Percentiles rank a stretch among this genome's conserved stretches.
Evolutionary conservation across 768 basidiomycete genomes (phyloP).

Genomic region (Pilatotrama ljubarskyi): DNA sequence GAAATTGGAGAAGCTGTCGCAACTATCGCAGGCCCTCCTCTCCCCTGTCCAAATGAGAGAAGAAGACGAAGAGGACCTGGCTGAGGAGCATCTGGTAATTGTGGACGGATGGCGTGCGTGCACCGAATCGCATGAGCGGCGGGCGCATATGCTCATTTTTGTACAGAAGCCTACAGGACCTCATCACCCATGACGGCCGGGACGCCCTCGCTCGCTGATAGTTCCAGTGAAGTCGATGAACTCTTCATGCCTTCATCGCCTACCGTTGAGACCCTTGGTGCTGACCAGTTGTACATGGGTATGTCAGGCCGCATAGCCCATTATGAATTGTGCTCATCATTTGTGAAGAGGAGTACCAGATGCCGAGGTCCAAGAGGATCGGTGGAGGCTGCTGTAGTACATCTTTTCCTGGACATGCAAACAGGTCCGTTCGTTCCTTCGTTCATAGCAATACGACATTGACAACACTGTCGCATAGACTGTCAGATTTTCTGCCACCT

Average conservation of each 20-base stretch:
- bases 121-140: neutral
- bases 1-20: constrained; percentile 18
- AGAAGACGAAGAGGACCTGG: constrained; percentile 45
- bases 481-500: constrained; percentile 41
- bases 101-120: constrained; percentile 67
- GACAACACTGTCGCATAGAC: constrained; percentile 26
- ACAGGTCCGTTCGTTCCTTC: constrained; percentile 1
- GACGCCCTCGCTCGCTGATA: constrained; percentile 41
- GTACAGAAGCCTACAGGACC: constrained; percentile 19
- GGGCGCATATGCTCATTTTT: neutral
- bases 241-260: constrained; percentile 50
- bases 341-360: constrained; percentile 47
- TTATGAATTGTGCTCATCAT: neutral
- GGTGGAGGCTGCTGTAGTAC: constrained; percentile 34
- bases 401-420: constrained; percentile 5
- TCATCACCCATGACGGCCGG: constrained; percentile 22
- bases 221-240: constrained; percentile 51
- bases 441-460: no score
- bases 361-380: constrained; percentile 53
- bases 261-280: constrained; percentile 17
- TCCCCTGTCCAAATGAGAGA: constrained; percentile 33
- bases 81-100: constrained; percentile 53
- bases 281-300: constrained; percentile 24
- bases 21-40: constrained; percentile 28
- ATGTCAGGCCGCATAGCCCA: constrained; percentile 39